A percentile compares a stretch with the other conserved stretches of the same genome.
Evolutionary conservation across 2,329 filamentous ascomycete species (phyloP).

Genomic region (Hypomyces rosellus): DNA sequence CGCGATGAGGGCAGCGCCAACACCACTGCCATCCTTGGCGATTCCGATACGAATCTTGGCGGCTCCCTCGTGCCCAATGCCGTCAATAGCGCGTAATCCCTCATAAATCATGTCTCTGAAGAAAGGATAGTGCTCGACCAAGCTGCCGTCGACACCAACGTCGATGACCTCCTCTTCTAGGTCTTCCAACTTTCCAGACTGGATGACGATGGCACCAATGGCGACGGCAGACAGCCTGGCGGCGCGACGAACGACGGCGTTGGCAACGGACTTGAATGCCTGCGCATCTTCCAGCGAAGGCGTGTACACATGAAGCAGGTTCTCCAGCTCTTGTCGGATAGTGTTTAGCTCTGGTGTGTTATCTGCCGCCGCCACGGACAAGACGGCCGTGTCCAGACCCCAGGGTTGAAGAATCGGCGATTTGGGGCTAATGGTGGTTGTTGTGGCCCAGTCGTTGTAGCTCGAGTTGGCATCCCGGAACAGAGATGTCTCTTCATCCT

Average conservation of each 20-base stretch:
- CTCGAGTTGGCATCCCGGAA: slow-evolving; percentile 72
- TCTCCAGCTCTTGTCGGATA: slow-evolving; percentile 72
- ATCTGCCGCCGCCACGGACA: slow-evolving; percentile 82
- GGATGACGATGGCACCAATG: slow-evolving; percentile 75
- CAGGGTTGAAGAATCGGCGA: slow-evolving; percentile 71
- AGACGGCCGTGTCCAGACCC: slow-evolving; percentile 85
- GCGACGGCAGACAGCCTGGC: slow-evolving; percentile 84
- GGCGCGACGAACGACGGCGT: slow-evolving; percentile 80
- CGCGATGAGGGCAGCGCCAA: slow-evolving; percentile 86
- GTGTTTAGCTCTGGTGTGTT: slow-evolving; percentile 63
- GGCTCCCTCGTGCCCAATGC: slow-evolving; percentile 72
- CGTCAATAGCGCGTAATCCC: slow-evolving; percentile 67
- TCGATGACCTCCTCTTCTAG: slow-evolving; percentile 68
- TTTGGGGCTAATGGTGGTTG: slow-evolving; percentile 59
- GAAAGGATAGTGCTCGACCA: slow-evolving; percentile 92
- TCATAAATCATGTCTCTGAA: slow-evolving; percentile 87
- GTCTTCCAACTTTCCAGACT: slow-evolving; percentile 64
- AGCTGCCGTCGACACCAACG: slow-evolving; percentile 86
- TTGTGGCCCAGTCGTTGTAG: slow-evolving; percentile 62
- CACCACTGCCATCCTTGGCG: slow-evolving; percentile 85
- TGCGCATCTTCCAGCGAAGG: slow-evolving; percentile 78
- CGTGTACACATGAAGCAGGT: slow-evolving; percentile 67
- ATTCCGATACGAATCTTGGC: slow-evolving; percentile 89
- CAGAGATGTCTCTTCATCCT: slow-evolving; percentile 59
- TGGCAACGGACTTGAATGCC: slow-evolving; percentile 76